phyloP scores from a whole-genome alignment of 805 yeast genomes.

The Saccharomycopsis malanga region DNA sequence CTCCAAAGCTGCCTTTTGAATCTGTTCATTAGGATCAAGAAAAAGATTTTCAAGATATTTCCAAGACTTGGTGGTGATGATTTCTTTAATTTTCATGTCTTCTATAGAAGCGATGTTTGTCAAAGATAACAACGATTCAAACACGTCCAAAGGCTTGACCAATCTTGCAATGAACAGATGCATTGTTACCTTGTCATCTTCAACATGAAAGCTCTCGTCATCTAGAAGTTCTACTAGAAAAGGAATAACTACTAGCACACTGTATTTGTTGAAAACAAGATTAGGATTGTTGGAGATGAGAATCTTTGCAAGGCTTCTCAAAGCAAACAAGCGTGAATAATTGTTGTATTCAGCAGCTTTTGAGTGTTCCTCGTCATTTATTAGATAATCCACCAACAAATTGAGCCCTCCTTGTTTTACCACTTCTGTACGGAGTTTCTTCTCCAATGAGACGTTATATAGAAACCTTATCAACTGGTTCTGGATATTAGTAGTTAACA shows the following conservation, averaged over 20 bases:
- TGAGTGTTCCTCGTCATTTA: constrained; percentile 28
- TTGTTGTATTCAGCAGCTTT: constrained; percentile 24
- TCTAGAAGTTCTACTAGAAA: constrained; percentile 43
- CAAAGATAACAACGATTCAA: constrained; percentile 41
- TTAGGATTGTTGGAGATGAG: constrained; percentile 39
- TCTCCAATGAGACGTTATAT: constrained; percentile 30
- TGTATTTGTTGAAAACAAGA: constrained; percentile 34
- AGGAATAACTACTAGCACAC: constrained; percentile 38
- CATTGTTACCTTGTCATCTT: not conserved
- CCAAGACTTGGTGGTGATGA: constrained; percentile 28
- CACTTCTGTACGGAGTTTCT: constrained; percentile 30
- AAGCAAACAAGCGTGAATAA: constrained; percentile 29
- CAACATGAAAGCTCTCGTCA: constrained; percentile 27
- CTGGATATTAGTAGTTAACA: constrained; percentile 24
- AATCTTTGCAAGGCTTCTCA: constrained; percentile 39
- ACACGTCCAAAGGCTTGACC: constrained; percentile 34
- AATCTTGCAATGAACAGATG: constrained; percentile 3
- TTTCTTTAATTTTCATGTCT: constrained; percentile 29
- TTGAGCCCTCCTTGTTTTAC: constrained; percentile 42
- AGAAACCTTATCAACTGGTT: constrained; percentile 32
- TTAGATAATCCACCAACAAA: constrained; percentile 34
- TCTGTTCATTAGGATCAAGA: constrained; percentile 32
- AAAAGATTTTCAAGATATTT: constrained; percentile 30
- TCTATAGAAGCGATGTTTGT: constrained; percentile 43
- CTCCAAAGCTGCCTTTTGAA: constrained; percentile 44